Evolutionary conservation across 192 early-diverging fungal species (phyloP).

Genomic region (Entomortierella lignicola): DNA sequence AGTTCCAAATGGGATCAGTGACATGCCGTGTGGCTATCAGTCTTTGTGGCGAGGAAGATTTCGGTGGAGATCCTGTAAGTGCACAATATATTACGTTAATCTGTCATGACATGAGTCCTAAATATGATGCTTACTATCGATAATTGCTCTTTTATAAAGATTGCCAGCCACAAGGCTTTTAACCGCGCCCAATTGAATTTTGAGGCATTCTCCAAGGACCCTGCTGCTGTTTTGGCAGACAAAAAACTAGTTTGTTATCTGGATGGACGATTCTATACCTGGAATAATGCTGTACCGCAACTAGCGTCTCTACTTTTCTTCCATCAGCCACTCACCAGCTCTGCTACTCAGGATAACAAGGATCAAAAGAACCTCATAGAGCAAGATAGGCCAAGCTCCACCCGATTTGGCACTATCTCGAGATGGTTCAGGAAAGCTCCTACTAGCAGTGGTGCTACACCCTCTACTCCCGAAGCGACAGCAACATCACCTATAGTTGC

Average conservation of each 20-base stretch:
- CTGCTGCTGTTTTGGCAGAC: slow-evolving; percentile 35
- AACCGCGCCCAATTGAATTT: slow-evolving; percentile 32
- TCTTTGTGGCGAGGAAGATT: slow-evolving; percentile 63
- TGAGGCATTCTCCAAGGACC: slow-evolving; percentile 46
- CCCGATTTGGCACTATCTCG: slow-evolving; percentile 48
- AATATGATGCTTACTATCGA: no score
- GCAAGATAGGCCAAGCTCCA: slow-evolving; percentile 37
- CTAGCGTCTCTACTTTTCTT: slow-evolving; percentile 69
- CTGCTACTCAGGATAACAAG: slow-evolving; percentile 15
- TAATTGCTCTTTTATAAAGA: no score
- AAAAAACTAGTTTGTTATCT: slow-evolving; percentile 51
- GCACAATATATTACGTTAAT: not conserved
- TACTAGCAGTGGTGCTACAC: slow-evolving; percentile 13
- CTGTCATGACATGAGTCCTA: no score
- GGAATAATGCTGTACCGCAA: slow-evolving; percentile 70
- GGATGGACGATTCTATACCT: slow-evolving; percentile 68
- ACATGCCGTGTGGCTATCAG: slow-evolving; percentile 66
- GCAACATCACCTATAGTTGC: slow-evolving; percentile 1
- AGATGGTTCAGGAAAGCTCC: slow-evolving; percentile 49
- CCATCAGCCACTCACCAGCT: slow-evolving; percentile 63
- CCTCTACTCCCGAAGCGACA: slow-evolving; percentile 16
- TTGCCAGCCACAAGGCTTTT: slow-evolving; percentile 36
- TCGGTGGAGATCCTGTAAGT: slow-evolving; percentile 59
- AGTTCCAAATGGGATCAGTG: slow-evolving; percentile 51
- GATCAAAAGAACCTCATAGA: slow-evolving; percentile 34